Evolutionary conservation across 2,329 filamentous ascomycete species (phyloP), one percentile per base, ranked within the genome.

Genomic region (Septoria linicola): DNA sequence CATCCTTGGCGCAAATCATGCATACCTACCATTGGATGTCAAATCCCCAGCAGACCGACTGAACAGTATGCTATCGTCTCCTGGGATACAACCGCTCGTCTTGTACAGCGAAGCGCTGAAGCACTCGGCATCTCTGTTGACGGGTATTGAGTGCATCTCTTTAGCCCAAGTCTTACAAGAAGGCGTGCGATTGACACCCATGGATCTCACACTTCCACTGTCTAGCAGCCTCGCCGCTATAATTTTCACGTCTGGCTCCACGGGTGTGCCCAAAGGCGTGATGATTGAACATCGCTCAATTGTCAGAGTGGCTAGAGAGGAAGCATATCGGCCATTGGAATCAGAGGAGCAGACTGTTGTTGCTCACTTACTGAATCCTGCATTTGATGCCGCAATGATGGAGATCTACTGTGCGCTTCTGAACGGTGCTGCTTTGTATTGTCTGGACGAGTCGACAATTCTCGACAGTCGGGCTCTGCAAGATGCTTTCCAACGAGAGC

Each of bases 361-460:
- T n/a, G 36, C 46, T 16, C 46, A 49, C 19, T 5, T 49, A 2
- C 25, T 42, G 8, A 49, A 49, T 32, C 34, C 44, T 31, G 49
- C 53, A 4, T 59, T 59, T 32, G 56, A 59, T 41, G 53, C 48
- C 8, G 41, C 68, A 21, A 64, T 76, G 17, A 63, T 67, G 63
- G 74, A 68, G 16, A 62, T 68, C 30, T 69, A 71, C 54, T 69
- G 58, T 46, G 41, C 51, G 3, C 23, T 8, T 14, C 40, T 55
- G 20, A 48, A 45, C 25, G 53, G 49, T 16, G 20, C n/a, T 20
- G 43, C 48, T 11, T 25, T 52, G 16, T 36, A 27, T 23, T 49
- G 49, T 25, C n/a, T 44, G 11, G 39, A 39, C 16, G 17, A 19
- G 20, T 17, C 11, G 1, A 36, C 27, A 8, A 13, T 41, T 7